Evolutionary conservation across 805 yeast species (phyloP), one percentile per base, ranked within the genome.

Genomic region (Candida ipomoeae): DNA sequence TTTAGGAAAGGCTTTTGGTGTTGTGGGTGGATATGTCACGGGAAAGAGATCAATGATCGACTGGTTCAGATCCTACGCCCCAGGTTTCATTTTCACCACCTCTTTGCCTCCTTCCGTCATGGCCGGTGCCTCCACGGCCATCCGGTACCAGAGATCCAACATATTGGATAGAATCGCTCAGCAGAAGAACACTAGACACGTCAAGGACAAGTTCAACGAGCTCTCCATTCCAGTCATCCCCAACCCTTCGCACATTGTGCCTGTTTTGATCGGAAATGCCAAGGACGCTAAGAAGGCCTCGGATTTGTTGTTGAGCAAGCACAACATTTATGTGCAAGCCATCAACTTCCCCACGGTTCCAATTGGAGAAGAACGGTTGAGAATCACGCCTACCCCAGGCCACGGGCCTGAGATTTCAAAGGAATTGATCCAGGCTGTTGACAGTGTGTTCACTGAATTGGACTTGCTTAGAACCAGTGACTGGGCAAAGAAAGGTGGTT

Each of bases 331-430:
- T 64, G 99, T 95, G 42, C 99, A 94, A 74, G 97, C 98, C 43
- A 94, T 94, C 68, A 94, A 94, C 75, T 94, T 86, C 83, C 99
- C 99, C 54, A 94, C 99, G 21, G 99, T 94, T 53, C 85, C 97
- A 17, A 83, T 87, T 59, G 99, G 99, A 53, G 85, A 90, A 57
- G 99, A 94, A 74, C 84, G 99, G 67, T 81, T 94, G 62, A 84
- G 99, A 73, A 83, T 94, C 65, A 94, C 99, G n/a, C 98, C 99
- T 49, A 91, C 99, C 39, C 99, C 99, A 35, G 97, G 97, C 48
- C 99, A 94, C 68, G 80, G 83, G 17, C 77, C 82, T 51, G 87
- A 84, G 50, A 76, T 89, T 45, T 79, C 92, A 48, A 89, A 90
- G 65, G 78, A 82, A 57, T 79, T 94, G 59, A 77, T 94, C 48